Base-by-base conservation (phyloP, 2,329 filamentous ascomycete species). In the Diaporthe citriasiana region DNA sequence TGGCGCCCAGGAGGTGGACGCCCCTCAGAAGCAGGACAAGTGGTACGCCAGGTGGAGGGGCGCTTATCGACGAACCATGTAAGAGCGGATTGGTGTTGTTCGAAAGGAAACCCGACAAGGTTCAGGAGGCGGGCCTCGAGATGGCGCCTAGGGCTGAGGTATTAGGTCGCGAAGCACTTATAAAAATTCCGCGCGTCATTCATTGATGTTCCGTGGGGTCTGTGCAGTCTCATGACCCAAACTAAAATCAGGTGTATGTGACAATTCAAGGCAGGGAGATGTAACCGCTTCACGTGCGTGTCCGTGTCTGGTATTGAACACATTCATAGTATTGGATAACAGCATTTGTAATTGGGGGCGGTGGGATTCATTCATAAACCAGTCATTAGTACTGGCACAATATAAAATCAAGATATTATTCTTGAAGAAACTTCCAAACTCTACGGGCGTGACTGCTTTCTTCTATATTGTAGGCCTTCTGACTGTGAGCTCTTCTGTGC, bases 41-140 rank as follows among this genome's bases (percentile, higher is more conserved):
- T 72, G 71, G 71, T 72, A 72, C 63, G 15, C 30, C 27, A 72
- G 22, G 53, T 72, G 40, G 27, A 35, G 30, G 27, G 22, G 38
- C 6, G 50, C 60, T 15, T 72, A 72, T 60, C 71, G 50, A 12
- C 47, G 63, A 38, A 38, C 38, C 12, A 68, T 68, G 70, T 72
- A 68, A 51, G 30, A 22, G n/a, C 13, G 9, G 1, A 22, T 10
- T 27, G n/a, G 42, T 6, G 9, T 59, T 7, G 4, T 19, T 15
- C 27, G 15, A 70, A 27, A 12, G 38, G 15, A 22, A 27, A 4
- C 7, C 35, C 51, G 35, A 57, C 15, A 53, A 47, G 22, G 19
- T 25, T 47, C 27, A 70, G 30, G 13, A 27, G n/a, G 27, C 40
- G 22, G 45, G 27, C 25, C 38, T 4, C 27, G 19, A 70, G 51